phyloP scores from a whole-genome alignment of 179 eudicot species.

The Sideroxylon spinosum region DNA sequence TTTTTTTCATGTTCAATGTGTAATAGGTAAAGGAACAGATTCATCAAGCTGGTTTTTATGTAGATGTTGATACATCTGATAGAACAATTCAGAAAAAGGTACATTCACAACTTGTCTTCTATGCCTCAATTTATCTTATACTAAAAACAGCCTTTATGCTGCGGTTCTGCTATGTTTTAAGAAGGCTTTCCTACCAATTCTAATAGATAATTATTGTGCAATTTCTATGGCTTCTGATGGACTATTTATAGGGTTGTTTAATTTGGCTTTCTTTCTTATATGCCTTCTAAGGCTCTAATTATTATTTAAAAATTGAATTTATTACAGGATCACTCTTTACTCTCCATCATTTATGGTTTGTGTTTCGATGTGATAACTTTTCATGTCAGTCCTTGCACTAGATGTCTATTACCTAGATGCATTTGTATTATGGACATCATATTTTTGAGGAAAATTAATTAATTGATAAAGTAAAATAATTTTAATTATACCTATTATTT shows the following conservation, averaged over 20 bases:
- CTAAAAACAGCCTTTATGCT: not conserved
- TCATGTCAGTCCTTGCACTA: not conserved
- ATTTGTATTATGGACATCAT: too few species aligned
- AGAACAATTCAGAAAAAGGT: constrained; percentile 89
- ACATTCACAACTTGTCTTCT: not conserved
- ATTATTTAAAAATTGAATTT: not conserved
- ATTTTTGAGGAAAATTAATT: too few species aligned
- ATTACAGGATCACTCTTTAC: not conserved
- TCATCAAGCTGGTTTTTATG: constrained; percentile 74
- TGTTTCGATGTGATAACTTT: not conserved
- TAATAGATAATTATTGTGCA: not conserved
- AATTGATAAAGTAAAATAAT: too few species aligned
- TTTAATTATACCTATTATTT: too few species aligned
- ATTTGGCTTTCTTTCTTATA: not conserved
- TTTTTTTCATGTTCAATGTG: constrained; percentile 6
- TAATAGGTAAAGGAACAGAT: constrained; percentile 62
- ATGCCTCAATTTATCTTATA: not conserved
- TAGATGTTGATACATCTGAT: constrained; percentile 76
- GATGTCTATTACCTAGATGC: too few species aligned
- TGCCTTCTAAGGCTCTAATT: not conserved
- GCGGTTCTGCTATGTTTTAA: not conserved
- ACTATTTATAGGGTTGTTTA: not conserved
- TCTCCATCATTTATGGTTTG: not conserved
- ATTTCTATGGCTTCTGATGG: not conserved
- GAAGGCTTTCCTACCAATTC: not conserved